Conservation (phyloP, 805 yeast species). For the Kodamaea neixiangensis region DNA sequence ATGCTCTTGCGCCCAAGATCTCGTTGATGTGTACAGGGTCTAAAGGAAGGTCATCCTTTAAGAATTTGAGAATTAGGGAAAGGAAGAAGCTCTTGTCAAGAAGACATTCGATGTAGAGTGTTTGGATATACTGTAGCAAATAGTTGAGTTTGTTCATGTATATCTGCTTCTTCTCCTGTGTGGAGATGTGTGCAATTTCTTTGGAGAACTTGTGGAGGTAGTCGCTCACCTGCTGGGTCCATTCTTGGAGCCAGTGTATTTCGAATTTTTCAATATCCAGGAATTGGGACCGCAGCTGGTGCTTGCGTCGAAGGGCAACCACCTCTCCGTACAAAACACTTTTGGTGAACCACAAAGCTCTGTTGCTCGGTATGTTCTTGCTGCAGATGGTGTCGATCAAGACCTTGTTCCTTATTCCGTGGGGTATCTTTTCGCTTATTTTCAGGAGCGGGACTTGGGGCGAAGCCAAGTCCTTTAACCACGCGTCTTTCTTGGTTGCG, state of each 20-base stretch:
- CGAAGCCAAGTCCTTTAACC: constrained; percentile 82
- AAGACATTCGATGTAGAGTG: constrained; percentile 68
- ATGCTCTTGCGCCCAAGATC: constrained; percentile 10
- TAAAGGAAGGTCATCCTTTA: constrained; percentile 40
- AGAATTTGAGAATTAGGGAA: constrained; percentile 59
- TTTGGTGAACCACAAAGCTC: constrained; percentile 90
- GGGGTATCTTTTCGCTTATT: constrained; percentile 81
- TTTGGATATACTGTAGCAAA: constrained; percentile 57
- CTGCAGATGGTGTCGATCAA: constrained; percentile 72
- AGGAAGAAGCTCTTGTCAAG: constrained; percentile 64
- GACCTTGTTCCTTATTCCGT: constrained; percentile 76
- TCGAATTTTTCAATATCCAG: constrained; percentile 38
- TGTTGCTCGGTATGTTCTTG: constrained; percentile 67
- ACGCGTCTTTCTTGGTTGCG: constrained; percentile 77
- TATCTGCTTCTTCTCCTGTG: constrained; percentile 31
- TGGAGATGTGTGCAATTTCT: constrained; percentile 30
- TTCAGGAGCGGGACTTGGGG: constrained; percentile 63
- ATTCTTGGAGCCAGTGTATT: constrained; percentile 72
- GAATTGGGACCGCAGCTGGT: constrained; percentile 20
- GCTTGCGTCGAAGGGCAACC: constrained; percentile 33
- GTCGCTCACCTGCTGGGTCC: constrained; percentile 83
- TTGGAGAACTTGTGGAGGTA: constrained; percentile 54
- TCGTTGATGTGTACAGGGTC: constrained; percentile 27
- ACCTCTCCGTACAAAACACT: constrained; percentile 73
- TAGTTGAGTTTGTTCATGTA: constrained; percentile 61